phyloP scores from a whole-genome alignment of 345 rosid species.

The Microcos paniculata region DNA sequence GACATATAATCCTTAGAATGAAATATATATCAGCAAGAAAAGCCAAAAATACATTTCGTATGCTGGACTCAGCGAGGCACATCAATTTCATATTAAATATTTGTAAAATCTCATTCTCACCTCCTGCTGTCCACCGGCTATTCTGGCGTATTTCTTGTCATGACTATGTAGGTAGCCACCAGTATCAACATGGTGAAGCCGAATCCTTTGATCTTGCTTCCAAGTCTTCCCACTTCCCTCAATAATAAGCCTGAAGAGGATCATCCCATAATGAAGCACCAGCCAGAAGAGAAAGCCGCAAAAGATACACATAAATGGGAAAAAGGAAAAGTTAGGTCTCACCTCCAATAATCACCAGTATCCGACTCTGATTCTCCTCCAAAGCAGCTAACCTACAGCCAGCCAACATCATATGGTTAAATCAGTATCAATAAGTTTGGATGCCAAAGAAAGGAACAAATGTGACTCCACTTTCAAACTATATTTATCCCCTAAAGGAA shows the following conservation, averaged over 20 bases:
- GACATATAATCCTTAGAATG: not conserved
- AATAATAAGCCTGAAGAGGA: slow-evolving; percentile 57
- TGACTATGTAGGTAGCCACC: slow-evolving; percentile 94
- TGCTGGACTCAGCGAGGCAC: not conserved
- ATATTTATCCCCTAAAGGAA: not conserved
- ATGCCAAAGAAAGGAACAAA: not conserved
- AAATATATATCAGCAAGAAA: not conserved
- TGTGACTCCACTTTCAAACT: not conserved
- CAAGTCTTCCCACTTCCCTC: slow-evolving; percentile 95
- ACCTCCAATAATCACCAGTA: slow-evolving; percentile 98
- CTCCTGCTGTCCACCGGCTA: slow-evolving; percentile 99
- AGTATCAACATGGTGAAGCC: slow-evolving; percentile 96
- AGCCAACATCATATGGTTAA: slow-evolving; percentile 7
- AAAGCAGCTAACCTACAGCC: slow-evolving; percentile 85
- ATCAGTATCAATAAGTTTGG: not conserved
- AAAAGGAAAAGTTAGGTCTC: slow-evolving; percentile 20
- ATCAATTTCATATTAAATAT: not conserved
- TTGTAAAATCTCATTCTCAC: slow-evolving; percentile 34
- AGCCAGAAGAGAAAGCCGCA: not conserved
- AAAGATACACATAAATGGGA: not conserved
- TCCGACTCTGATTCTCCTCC: slow-evolving; percentile 93
- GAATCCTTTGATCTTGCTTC: slow-evolving; percentile 89
- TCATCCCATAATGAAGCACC: slow-evolving; percentile 13
- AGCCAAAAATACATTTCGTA: not conserved
- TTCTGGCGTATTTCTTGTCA: slow-evolving; percentile 92